Conservation (phyloP, 345 rosid species). For the Linum trigynum region DNA sequence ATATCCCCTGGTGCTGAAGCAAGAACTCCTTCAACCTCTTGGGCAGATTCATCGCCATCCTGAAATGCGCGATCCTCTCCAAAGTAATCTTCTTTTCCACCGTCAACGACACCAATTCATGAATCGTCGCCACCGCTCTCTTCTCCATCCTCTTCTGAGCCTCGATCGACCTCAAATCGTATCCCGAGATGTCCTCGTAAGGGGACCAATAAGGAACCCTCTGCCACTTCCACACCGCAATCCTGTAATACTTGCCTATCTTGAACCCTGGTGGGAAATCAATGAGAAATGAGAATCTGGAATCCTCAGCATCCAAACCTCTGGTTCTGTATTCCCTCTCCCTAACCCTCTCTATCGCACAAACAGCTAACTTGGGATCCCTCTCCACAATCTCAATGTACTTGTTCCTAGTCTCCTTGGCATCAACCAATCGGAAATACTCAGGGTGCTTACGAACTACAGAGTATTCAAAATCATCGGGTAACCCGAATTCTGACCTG, state of each 20-base stretch:
- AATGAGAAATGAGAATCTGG: constrained; percentile 69
- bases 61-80: constrained; percentile 89
- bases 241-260: constrained; percentile 75
- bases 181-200: constrained; percentile 71
- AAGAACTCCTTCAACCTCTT: constrained; percentile 79
- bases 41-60: constrained; percentile 69
- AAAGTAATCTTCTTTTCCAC: constrained; percentile 84
- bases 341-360: constrained; percentile 71
- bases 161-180: constrained; percentile 79
- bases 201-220: constrained; percentile 93
- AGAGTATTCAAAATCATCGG: constrained; percentile 84
- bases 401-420: constrained; percentile 62
- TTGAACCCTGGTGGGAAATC: constrained; percentile 92
- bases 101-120: constrained; percentile 68
- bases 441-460: constrained; percentile 60
- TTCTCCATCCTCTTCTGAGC: constrained; percentile 93
- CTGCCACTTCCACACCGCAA: constrained; percentile 98
- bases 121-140: constrained; percentile 85
- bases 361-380: constrained; percentile 43
- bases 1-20: constrained; percentile 86
- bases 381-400: constrained; percentile 66
- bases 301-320: constrained; percentile 74
- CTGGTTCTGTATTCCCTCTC: constrained; percentile 80
- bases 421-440: constrained; percentile 58
- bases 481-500: constrained; percentile 69